Evolutionary conservation across 2,329 filamentous ascomycete species (phyloP), one percentile per base, ranked within the genome.

Genomic region (Aspergillus intermedius): DNA sequence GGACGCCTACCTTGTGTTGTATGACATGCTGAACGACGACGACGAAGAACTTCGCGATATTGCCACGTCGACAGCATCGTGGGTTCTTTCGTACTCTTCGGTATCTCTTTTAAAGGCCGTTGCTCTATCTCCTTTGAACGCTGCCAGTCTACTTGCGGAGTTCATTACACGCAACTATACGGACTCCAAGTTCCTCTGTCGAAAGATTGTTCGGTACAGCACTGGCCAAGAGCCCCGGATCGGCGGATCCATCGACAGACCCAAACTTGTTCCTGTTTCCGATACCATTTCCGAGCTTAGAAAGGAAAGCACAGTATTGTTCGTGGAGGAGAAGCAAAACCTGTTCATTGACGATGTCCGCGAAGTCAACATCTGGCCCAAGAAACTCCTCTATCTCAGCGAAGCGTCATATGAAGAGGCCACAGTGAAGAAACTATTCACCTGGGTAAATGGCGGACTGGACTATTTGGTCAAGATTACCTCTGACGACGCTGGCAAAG

Each of bases 241-340:
- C 43, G 59, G 59, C 37, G 56, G 53, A 30, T 57, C 54, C 5
- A 46, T 51, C 28, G 46, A 48, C 6, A 41, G 30, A 34, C 50
- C 46, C 3, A 46, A 42, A 8, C 52, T 65, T 4, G 44, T 51
- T 5, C 37, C 62, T 15, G 60, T 69, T 21, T 52, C 60, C 9
- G 58, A 58, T 4, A 50, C 60, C 0, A 58, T 77, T 3, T 51
- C 57, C 0, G 60, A 65, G 4, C 63, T 66, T 9, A 58, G 64
- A 3, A 65, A 67, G 37, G 68, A 74, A 25, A 69, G 64, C 39
- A 69, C 65, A 0, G 64, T 66, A 53, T 78, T 98, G 0, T 98
- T 98, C 64, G 84, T 80, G 0, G 78, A 89, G 48, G 93, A 98
- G 69, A 91, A 94, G 65, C 90, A 95, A 64, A 98, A 98, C 63